Base-by-base conservation (phyloP, 2,329 filamentous ascomycete species). In the Aureobasidium sp. region DNA sequence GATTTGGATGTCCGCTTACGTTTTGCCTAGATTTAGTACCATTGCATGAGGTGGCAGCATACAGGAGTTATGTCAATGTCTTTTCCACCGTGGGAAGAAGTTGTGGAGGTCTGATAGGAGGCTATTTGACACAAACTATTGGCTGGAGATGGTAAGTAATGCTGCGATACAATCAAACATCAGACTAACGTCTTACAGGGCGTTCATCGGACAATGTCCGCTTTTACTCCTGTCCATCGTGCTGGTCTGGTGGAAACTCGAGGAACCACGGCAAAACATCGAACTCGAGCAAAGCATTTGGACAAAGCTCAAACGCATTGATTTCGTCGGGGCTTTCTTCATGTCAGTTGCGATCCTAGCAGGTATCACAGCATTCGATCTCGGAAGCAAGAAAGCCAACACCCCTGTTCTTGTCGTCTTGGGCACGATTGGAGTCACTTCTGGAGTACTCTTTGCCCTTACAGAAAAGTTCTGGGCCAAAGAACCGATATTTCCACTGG, bases 81-180 rank as follows among this genome's bases (percentile, higher is more conserved):
- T 70, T 76, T 17, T 74, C 76, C 63, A 82, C 79, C 0, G 74
- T 77, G 0, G 79, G 79, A 11, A 71, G 78, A 11, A 77, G 75
- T 61, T 70, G 78, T 23, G 81, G 81, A 33, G 81, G 80, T 1
- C 78, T 81, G 0, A 60, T 86, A 0, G 85, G 85, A 1, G 85
- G 85, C 2, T 81, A 77, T 66, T 69, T 87, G 1, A 80, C 83
- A 1, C 83, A 87, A 64, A 78, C 79, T 0, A 76, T 87, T 13
- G 85, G 85, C 17, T 88, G 85, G 85, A 74, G 85, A 70, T 86
- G 84, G 84, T 82, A 64, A 63, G 73, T 49, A 10, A 19, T 37
- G n/a, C 8, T 23, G 5, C 4, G 11, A 1, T 31, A 10, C 4
- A 0, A 23, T 3, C 35, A 5, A 5, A 4, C 4, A 25, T 13